Conservation (phyloP, 2,329 filamentous ascomycete genomes). For the Fusarium marasasianum region DNA sequence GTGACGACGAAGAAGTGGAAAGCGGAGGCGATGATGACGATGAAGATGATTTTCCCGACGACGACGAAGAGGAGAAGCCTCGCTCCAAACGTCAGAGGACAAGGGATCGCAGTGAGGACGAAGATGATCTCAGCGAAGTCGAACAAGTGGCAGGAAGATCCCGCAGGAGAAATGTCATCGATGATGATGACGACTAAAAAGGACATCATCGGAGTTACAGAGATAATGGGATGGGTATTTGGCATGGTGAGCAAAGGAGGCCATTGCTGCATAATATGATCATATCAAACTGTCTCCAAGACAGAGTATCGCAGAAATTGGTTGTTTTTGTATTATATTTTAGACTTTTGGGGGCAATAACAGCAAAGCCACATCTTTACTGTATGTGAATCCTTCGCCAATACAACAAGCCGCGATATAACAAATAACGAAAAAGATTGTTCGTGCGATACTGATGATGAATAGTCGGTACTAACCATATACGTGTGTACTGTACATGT, state of each 20-base stretch:
- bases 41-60: slow-evolving; percentile 65
- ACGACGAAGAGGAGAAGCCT: slow-evolving; percentile 60
- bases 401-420: not conserved
- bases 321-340: not conserved
- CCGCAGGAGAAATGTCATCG: slow-evolving; percentile 65
- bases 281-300: not conserved
- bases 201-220: not conserved
- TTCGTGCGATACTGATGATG: not conserved
- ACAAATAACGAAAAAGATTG: not conserved
- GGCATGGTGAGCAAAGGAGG: slow-evolving; percentile 1
- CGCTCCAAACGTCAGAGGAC: slow-evolving; percentile 62
- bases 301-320: not conserved
- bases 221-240: not conserved
- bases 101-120: slow-evolving; percentile 54
- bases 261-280: slow-evolving; percentile 27
- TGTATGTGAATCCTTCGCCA: not conserved
- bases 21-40: slow-evolving; percentile 72
- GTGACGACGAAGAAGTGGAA: slow-evolving; percentile 75
- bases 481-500: slow-evolving; percentile 18
- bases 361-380: not conserved
- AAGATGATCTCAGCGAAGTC: slow-evolving; percentile 65
- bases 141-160: slow-evolving; percentile 58
- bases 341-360: not conserved
- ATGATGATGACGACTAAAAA: slow-evolving; percentile 66
- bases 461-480: not conserved